A percentile compares a stretch with the other conserved stretches of the same genome.
These are phyloP conservation scores for Curvularia eragrostidis DNA, from an alignment of 2,329 filamentous ascomycete genomes.

Conservation along the genomic window DNA sequence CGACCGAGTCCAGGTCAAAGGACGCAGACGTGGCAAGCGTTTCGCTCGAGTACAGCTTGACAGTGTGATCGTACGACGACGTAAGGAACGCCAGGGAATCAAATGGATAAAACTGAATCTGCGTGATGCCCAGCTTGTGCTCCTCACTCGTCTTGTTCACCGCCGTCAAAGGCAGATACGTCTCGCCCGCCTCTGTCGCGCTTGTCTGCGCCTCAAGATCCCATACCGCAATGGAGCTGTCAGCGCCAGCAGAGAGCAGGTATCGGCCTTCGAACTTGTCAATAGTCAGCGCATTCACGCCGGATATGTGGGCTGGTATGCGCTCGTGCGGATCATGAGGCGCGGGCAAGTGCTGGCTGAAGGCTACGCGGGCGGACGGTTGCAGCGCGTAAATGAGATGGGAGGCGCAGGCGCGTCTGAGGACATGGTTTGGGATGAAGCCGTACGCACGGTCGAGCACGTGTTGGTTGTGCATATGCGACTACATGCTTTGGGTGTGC, in stretches of 20 bases:
- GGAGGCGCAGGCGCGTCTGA: slow-evolving; percentile 70
- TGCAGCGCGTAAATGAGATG: slow-evolving; percentile 73
- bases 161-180: slow-evolving; percentile 36
- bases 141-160: slow-evolving; percentile 41
- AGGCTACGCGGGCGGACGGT: slow-evolving; percentile 67
- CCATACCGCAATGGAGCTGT: slow-evolving; percentile 86
- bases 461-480: slow-evolving; percentile 57
- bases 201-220: slow-evolving; percentile 67
- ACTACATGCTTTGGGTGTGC: slow-evolving; percentile 46
- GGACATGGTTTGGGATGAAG: slow-evolving; percentile 63
- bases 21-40: slow-evolving; percentile 66
- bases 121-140: slow-evolving; percentile 76
- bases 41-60: slow-evolving; percentile 77
- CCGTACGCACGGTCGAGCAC: slow-evolving; percentile 79
- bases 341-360: slow-evolving; percentile 66
- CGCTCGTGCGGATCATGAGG: slow-evolving; percentile 38
- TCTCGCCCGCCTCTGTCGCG: slow-evolving; percentile 24
- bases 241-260: slow-evolving; percentile 83
- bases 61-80: slow-evolving; percentile 76
- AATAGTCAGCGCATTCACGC: slow-evolving; percentile 79
- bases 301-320: slow-evolving; percentile 74
- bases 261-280: slow-evolving; percentile 82
- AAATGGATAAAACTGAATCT: slow-evolving; percentile 79
- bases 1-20: slow-evolving; percentile 71
- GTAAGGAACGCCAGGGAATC: slow-evolving; percentile 78